Percentiles rank a stretch among this genome's conserved stretches.
phyloP scores from a whole-genome alignment of 352 stramenopile species.

The Globisporangium barbulae region DNA sequence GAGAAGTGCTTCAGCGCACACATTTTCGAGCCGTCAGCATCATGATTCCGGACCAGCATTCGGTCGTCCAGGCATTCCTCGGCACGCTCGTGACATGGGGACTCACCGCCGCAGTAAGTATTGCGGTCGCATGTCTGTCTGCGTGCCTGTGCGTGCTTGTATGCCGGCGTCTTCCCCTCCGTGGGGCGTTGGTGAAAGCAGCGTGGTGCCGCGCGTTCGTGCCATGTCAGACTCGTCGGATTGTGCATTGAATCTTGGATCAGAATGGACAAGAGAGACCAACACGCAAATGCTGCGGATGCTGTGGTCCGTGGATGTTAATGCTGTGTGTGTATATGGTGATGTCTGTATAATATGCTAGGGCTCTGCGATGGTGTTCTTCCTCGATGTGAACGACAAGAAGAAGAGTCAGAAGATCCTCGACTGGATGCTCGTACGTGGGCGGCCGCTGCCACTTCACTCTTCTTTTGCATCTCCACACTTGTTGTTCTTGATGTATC shows the following conservation, averaged over 20 bases:
- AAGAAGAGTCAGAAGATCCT: conserved; percentile 78
- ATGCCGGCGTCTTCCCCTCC: background rate
- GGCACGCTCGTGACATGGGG: conserved; percentile 84
- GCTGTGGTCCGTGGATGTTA: background rate
- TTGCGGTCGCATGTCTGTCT: background rate
- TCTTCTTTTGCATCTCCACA: too few relatives aligned
- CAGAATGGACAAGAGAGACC: background rate
- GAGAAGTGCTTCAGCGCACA: background rate
- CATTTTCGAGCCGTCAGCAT: background rate
- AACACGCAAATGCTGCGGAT: background rate
- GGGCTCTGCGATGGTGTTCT: conserved; percentile 76
- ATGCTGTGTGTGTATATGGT: background rate
- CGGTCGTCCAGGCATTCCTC: conserved; percentile 75
- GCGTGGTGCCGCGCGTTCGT: background rate
- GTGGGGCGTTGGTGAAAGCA: background rate
- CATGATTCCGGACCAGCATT: conserved; percentile 78
- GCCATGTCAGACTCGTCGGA: conserved; percentile 6
- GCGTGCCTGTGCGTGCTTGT: background rate
- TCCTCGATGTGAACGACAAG: conserved; percentile 78
- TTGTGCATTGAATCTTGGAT: background rate
- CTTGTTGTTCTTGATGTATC: background rate
- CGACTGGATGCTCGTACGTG: conserved; percentile 67
- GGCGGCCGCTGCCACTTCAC: background rate
- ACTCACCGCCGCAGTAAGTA: conserved; percentile 66
- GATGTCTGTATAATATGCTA: conserved; percentile 11